Base-by-base conservation (phyloP, 768 basidiomycete species). In the Calocybe gangraenosa region DNA sequence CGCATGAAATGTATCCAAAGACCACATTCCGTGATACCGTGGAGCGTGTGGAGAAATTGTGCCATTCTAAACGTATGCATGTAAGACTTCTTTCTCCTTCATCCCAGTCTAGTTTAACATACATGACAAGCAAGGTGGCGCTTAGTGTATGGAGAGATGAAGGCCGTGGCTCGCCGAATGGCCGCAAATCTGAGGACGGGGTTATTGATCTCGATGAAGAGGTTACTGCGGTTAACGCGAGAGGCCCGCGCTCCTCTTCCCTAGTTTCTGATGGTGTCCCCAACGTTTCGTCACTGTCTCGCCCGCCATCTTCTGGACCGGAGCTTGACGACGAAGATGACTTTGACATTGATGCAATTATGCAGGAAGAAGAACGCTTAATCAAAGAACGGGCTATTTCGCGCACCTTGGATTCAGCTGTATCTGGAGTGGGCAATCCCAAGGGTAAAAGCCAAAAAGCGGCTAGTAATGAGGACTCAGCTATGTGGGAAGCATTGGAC, bases 1-100 rank as follows among this genome's bases (percentile, higher is more conserved):
- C 92, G 3, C 96, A 98, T 67, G 79, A 76, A 55, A 73, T 99
- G 73, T 94, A 87, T 59, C 96, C 96, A 3, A 91, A 87, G 57
- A 84, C 79, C 3, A 82, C 85, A 32, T 96, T 98, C 62, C 73
- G 74, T 36, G 93, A 96, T 58, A 95, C 92, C 0, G 81, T 95
- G 4, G 68, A 79, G 23, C 76, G 86, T 8, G 79, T 98, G 8
- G 95, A 99, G 70, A 90, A 85, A 55, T 63, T 96, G 9, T 96
- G 91, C 58, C 87, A 88, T 53, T 84, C 87, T 5, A 81, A 81
- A 40, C 78, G 87, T 11, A 87, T 97, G 84, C 76, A 86, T 65
- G 95, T 96, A 58, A 49, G 51, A 31, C 11, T n/a, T 3, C 15
- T 28, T 30, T 18, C 11, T 3, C 38, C 21, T 7, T 14, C 17